phyloP scores from a whole-genome alignment of 306 rosid genomes.

The Pterocarpus santalinus region DNA sequence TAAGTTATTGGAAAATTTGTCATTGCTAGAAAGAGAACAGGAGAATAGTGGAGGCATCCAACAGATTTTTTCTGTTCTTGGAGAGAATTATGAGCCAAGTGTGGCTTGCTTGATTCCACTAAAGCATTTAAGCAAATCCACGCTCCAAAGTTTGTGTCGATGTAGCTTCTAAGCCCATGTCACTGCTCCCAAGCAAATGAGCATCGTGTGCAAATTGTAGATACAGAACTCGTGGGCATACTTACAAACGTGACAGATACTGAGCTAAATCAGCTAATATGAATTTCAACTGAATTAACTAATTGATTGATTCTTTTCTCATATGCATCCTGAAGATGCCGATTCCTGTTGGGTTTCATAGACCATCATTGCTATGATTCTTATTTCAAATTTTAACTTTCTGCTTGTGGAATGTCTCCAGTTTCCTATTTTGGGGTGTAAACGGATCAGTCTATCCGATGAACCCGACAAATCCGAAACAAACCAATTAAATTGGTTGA shows the following conservation, averaged over 20 bases:
- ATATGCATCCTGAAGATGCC: background rate
- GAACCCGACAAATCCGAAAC: too few species aligned
- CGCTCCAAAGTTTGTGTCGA: conserved; percentile 37
- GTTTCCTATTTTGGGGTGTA: background rate
- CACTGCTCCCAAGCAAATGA: conserved; percentile 37
- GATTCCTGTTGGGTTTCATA: conserved; percentile 23
- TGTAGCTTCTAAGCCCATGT: conserved; percentile 40
- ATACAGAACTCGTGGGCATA: conserved; percentile 52
- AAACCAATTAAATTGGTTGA: too few species aligned
- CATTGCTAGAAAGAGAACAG: conserved; percentile 22
- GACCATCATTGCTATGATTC: background rate
- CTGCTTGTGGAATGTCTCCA: conserved; percentile 15
- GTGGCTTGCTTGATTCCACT: conserved; percentile 41
- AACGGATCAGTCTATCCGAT: too few species aligned
- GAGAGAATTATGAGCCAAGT: conserved; percentile 49
- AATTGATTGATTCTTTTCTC: conserved; percentile 36
- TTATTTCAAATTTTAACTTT: background rate
- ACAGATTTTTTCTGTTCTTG: conserved; percentile 34
- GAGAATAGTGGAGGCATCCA: conserved; percentile 25
- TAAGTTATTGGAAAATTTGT: conserved; percentile 41
- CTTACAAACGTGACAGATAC: conserved; percentile 42
- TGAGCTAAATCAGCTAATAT: conserved; percentile 33
- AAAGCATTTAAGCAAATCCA: conserved; percentile 45
- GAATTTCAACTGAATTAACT: conserved; percentile 24
- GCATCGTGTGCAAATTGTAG: conserved; percentile 59